phyloP scores from a whole-genome alignment of 2,329 filamentous ascomycete genomes.

The Alternaria sp. region DNA sequence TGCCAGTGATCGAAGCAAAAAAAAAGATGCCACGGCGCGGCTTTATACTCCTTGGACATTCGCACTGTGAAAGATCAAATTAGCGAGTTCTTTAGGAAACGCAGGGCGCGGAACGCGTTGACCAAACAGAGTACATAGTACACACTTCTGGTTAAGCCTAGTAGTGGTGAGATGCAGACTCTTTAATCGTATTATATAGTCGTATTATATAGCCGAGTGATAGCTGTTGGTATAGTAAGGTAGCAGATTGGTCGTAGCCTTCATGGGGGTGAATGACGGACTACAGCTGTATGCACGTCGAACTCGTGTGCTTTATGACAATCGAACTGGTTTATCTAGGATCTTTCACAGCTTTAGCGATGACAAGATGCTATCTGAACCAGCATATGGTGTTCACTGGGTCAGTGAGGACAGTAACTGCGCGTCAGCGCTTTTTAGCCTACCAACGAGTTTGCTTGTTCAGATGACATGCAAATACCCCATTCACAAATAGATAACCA shows the following conservation, averaged over 20 bases:
- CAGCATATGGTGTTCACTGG: background rate
- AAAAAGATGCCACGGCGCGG: background rate
- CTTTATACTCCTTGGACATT: slow-evolving; percentile 1
- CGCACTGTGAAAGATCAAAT: background rate
- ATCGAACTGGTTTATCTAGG: background rate
- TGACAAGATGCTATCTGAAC: background rate
- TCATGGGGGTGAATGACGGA: background rate
- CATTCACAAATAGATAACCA: background rate
- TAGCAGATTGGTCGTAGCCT: background rate
- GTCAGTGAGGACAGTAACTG: background rate
- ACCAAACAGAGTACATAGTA: background rate
- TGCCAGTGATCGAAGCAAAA: slow-evolving; percentile 2
- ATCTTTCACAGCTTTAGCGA: background rate
- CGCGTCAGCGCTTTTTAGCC: background rate
- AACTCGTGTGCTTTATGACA: background rate
- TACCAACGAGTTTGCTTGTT: background rate
- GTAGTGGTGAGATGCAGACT: background rate
- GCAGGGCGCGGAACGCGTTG: background rate
- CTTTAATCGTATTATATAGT: background rate
- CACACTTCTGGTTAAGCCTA: background rate
- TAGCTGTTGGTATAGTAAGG: background rate
- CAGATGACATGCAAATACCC: background rate
- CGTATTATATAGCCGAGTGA: background rate
- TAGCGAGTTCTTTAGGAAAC: background rate
- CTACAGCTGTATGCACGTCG: background rate